These are phyloP conservation scores for Kodamaea sp. DNA, from an alignment of 1,139 yeast species.

Conservation along the genomic window DNA sequence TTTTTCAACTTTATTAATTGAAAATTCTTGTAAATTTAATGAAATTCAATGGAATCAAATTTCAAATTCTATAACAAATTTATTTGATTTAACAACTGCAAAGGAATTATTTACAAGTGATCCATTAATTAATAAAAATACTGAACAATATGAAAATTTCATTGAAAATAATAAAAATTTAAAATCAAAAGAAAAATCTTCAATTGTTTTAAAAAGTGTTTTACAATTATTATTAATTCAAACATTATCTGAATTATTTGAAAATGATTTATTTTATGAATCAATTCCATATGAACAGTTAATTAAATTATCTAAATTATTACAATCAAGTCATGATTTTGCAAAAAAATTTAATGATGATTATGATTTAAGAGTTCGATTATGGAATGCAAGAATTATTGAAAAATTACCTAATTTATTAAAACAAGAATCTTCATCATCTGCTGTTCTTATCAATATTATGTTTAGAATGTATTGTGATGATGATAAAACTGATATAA, in stretches of 20 bases:
- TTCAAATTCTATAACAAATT: constrained; percentile 55
- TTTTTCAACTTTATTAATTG: constrained; percentile 68
- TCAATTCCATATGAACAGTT: constrained; percentile 65
- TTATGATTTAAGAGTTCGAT: constrained; percentile 75
- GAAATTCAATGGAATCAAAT: constrained; percentile 73
- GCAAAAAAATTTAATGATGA: constrained; percentile 87
- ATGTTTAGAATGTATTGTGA: constrained; percentile 80
- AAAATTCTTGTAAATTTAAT: constrained; percentile 65
- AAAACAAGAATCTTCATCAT: constrained; percentile 87
- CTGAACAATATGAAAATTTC: constrained; percentile 17
- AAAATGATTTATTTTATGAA: constrained; percentile 64
- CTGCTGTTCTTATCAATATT: constrained; percentile 80
- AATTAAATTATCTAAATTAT: constrained; percentile 53
- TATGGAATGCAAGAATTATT: constrained; percentile 91
- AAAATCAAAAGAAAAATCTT: constrained; percentile 53
- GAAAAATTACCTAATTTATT: constrained; percentile 87
- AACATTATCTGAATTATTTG: constrained; percentile 74
- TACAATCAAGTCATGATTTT: constrained; percentile 72
- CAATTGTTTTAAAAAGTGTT: constrained; percentile 89
- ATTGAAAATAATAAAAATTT: constrained; percentile 14
- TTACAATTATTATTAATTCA: constrained; percentile 87
- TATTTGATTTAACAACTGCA: constrained; percentile 85
- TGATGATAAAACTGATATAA: constrained; percentile 42
- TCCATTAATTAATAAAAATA: constrained; percentile 40
- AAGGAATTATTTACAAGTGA: constrained; percentile 73